These are phyloP conservation scores for Butyriboletus loyo DNA, from an alignment of 768 basidiomycete genomes.

Conservation along the genomic window DNA sequence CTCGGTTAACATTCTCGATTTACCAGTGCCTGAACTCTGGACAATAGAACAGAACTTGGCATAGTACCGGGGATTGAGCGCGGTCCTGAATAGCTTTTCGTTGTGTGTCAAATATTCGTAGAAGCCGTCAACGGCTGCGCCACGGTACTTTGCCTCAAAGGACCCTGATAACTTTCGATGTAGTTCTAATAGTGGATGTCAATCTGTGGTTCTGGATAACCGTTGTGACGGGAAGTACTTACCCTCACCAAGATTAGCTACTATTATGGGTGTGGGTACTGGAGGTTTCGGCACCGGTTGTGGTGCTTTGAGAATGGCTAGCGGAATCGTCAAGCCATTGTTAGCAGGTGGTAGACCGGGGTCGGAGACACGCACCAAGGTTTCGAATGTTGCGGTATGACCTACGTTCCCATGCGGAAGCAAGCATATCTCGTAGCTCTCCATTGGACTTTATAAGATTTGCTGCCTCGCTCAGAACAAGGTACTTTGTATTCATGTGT, in stretches of 20 bases:
- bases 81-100: constrained; percentile 2
- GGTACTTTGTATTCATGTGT: neutral
- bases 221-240: neutral
- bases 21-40: constrained; percentile 15
- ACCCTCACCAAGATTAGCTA: too few species aligned
- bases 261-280: too few species aligned
- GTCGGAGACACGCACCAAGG: neutral
- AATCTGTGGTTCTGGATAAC: neutral
- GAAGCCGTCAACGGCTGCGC: constrained; percentile 12
- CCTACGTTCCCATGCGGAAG: neutral
- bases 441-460: neutral
- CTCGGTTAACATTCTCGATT: constrained; percentile 12
- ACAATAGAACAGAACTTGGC: neutral
- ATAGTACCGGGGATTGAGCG: neutral
- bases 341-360: neutral
- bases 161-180: neutral
- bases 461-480: too few species aligned
- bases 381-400: constrained; percentile 6
- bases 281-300: neutral
- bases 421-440: neutral
- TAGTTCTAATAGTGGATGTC: neutral
- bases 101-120: constrained; percentile 16
- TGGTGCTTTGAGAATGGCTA: neutral
- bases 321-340: neutral
- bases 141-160: neutral